Evolutionary conservation across 768 basidiomycete genomes (phyloP).

Genomic region (Sarcodon aspratus): DNA sequence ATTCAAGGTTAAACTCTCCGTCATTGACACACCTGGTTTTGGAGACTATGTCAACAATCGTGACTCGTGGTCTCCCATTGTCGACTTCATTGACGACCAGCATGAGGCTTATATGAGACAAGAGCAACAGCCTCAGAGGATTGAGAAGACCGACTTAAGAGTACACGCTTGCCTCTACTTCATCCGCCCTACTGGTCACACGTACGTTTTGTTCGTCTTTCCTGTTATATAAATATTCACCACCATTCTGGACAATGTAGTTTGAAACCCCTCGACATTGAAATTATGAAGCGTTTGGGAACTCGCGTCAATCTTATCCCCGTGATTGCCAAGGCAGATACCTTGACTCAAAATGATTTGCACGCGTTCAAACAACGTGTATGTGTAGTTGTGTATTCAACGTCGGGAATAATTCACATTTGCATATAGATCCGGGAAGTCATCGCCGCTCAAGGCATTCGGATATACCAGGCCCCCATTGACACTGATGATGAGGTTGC

Average conservation of each 20-base stretch:
- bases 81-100: constrained; percentile 97
- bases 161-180: constrained; percentile 98
- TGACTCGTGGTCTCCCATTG: constrained; percentile 96
- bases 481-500: constrained; percentile 81
- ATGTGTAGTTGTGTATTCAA: constrained; percentile 17
- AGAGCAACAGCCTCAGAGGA: constrained; percentile 96
- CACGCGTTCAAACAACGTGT: constrained; percentile 89
- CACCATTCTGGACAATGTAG: constrained; percentile 24
- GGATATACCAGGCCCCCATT: constrained; percentile 88
- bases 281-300: constrained; percentile 99
- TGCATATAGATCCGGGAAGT: constrained; percentile 70
- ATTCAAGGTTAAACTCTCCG: constrained; percentile 98
- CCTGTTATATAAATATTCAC: background rate
- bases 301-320: constrained; percentile 98
- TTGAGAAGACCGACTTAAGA: constrained; percentile 88
- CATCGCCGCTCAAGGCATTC: constrained; percentile 83
- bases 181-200: constrained; percentile 91
- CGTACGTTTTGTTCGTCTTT: constrained; percentile 42
- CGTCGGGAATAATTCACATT: constrained; percentile 3
- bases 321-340: constrained; percentile 96
- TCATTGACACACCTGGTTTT: constrained; percentile 98
- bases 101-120: constrained; percentile 95
- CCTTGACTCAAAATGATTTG: constrained; percentile 89
- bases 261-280: constrained; percentile 94
- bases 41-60: constrained; percentile 99